These are phyloP conservation scores for Chaetomium sp. DNA, from an alignment of 2,329 filamentous ascomycete genomes.

Conservation along the genomic window DNA sequence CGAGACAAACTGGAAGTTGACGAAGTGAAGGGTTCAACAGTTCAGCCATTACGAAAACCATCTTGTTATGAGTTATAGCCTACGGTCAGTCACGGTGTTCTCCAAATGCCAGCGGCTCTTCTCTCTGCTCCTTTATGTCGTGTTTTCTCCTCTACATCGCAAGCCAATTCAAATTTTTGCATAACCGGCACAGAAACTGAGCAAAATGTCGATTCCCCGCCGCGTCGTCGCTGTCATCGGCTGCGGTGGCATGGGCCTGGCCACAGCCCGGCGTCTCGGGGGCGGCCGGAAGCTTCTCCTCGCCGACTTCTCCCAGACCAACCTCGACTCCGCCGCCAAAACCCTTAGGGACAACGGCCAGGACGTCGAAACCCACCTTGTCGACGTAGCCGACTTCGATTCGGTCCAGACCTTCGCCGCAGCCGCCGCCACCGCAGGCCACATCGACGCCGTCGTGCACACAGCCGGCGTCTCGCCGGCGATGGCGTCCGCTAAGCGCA, in stretches of 20 bases:
- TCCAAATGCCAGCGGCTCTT: background rate
- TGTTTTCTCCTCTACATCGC: background rate
- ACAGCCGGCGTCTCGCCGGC: constrained; percentile 30
- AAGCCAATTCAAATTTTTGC: background rate
- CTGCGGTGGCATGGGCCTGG: constrained; percentile 27
- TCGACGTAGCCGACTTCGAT: constrained; percentile 30
- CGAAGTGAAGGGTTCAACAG: too few relatives aligned
- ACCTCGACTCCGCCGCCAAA: constrained; percentile 26
- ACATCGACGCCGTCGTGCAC: constrained; percentile 30
- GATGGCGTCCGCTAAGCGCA: constrained; percentile 28
- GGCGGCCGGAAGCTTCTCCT: constrained; percentile 17
- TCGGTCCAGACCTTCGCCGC: constrained; percentile 28
- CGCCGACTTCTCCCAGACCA: constrained; percentile 26
- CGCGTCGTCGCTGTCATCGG: constrained; percentile 26
- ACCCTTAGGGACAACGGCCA: constrained; percentile 31
- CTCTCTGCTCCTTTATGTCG: background rate
- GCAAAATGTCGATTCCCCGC: constrained; percentile 6
- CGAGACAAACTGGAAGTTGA: too few relatives aligned
- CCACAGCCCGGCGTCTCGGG: constrained; percentile 20
- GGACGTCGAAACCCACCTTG: constrained; percentile 25
- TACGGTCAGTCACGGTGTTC: background rate
- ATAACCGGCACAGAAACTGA: background rate
- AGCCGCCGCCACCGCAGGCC: constrained; percentile 22
- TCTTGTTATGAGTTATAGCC: too few relatives aligned
- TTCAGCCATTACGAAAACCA: too few relatives aligned